Evolutionary conservation across 192 early-diverging fungal species (phyloP).

Genomic region (Endogone sp.): DNA sequence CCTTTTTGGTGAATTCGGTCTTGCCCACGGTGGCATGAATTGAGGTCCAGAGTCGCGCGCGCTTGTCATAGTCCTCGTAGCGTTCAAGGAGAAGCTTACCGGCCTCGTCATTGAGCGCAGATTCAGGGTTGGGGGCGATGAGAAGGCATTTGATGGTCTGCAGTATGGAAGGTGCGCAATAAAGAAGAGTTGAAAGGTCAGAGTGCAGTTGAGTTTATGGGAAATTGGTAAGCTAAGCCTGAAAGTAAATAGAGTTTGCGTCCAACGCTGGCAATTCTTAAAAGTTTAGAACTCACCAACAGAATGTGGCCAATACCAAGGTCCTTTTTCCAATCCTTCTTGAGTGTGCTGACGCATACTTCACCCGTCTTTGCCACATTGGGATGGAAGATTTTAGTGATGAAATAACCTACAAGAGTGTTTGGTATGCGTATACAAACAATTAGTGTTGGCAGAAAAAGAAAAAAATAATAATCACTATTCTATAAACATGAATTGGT

Average conservation of each 20-base stretch:
- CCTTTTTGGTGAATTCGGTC: conserved; percentile 3
- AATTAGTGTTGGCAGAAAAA: neutral
- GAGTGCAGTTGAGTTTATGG: no score
- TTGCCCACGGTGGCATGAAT: conserved; percentile 66
- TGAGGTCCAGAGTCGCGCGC: conserved; percentile 72
- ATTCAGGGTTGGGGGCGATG: conserved; percentile 93
- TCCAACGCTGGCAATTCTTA: no score
- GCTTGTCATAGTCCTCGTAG: conserved; percentile 80
- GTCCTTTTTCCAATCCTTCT: conserved; percentile 94
- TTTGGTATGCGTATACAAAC: neutral
- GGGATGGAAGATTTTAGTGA: conserved; percentile 97
- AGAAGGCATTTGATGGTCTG: conserved; percentile 94
- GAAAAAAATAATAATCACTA: no score
- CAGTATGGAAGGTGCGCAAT: neutral
- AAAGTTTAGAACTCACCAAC: conserved; percentile 47
- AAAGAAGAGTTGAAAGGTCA: neutral
- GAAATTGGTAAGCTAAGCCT: neutral
- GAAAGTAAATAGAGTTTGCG: no score
- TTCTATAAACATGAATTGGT: neutral
- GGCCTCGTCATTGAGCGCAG: conserved; percentile 94
- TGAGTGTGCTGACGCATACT: conserved; percentile 94
- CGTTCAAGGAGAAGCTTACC: conserved; percentile 84
- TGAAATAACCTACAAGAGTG: conserved; percentile 58
- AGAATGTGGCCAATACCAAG: conserved; percentile 82
- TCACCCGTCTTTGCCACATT: conserved; percentile 87